These are phyloP conservation scores for Solanum gracilifrons DNA, from an alignment of 257 asterid species.

Conservation along the genomic window DNA sequence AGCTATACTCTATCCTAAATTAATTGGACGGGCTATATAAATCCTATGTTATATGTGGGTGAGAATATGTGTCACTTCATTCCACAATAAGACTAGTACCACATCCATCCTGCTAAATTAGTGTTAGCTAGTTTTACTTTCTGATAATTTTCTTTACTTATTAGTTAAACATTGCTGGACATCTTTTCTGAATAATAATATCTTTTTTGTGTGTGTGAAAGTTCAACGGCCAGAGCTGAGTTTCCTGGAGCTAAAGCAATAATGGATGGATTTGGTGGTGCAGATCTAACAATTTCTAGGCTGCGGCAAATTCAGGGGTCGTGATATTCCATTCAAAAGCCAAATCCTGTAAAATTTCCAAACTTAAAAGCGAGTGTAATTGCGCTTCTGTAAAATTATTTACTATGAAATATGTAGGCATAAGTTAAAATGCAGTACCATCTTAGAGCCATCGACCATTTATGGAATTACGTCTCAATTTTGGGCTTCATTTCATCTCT, in stretches of 20 bases:
- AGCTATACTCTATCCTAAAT: background rate
- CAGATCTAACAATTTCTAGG: slow-evolving; percentile 54
- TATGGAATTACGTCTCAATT: background rate
- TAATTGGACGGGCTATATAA: background rate
- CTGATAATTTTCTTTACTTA: background rate
- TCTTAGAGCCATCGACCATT: background rate
- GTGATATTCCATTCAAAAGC: background rate
- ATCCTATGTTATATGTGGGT: background rate
- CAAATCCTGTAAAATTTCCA: background rate
- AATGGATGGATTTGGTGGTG: slow-evolving; percentile 87
- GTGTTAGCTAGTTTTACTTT: background rate
- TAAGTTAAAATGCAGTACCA: background rate
- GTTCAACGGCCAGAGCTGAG: slow-evolving; percentile 78
- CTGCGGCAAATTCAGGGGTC: slow-evolving; percentile 29
- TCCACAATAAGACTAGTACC: background rate
- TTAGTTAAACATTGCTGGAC: background rate
- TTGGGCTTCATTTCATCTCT: background rate
- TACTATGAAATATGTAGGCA: background rate
- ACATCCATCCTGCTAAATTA: background rate
- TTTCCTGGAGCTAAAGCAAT: slow-evolving; percentile 53
- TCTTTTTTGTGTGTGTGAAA: slow-evolving; percentile 11
- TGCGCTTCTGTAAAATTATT: background rate
- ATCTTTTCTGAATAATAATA: background rate
- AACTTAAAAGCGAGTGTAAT: background rate
- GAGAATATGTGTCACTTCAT: background rate